Conservation (phyloP, 2,329 filamentous ascomycete species). For the Shiraia bambusicola region DNA sequence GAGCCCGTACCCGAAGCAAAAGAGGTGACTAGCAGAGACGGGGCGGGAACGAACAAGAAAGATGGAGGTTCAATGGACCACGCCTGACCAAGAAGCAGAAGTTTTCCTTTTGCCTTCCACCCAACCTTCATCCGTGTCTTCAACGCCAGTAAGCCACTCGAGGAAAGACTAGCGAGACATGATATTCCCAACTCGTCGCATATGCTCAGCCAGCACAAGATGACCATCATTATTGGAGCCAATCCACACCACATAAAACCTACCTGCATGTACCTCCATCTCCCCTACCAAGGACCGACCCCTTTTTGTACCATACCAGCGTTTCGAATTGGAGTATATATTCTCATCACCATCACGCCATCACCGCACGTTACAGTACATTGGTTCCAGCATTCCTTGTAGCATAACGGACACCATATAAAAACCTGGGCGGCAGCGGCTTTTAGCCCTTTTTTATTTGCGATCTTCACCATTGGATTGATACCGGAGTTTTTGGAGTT, state of each 20-base stretch:
- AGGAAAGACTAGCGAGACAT: neutral
- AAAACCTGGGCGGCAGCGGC: too few species aligned
- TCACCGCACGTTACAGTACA: neutral
- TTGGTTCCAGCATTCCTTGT: constrained; percentile 6
- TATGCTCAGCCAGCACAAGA: neutral
- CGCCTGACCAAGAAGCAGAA: constrained; percentile 36
- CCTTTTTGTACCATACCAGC: constrained; percentile 18
- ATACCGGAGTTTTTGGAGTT: constrained; percentile 8
- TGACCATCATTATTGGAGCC: neutral
- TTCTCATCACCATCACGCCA: neutral
- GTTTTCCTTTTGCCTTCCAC: constrained; percentile 36
- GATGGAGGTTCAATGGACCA: constrained; percentile 42
- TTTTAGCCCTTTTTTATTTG: neutral
- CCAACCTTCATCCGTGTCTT: constrained; percentile 26
- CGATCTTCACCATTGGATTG: constrained; percentile 13
- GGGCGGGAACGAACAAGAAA: constrained; percentile 36
- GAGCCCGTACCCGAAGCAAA: constrained; percentile 26
- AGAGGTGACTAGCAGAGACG: constrained; percentile 37
- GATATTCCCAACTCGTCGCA: neutral
- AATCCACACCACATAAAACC: neutral
- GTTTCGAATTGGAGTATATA: constrained; percentile 13
- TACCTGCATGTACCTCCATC: neutral
- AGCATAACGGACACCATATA: constrained; percentile 15
- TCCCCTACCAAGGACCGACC: neutral
- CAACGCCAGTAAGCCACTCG: constrained; percentile 23